These are phyloP conservation scores for Scedosporium minutisporum DNA, from an alignment of 2,329 filamentous ascomycete species.

Conservation along the genomic window DNA sequence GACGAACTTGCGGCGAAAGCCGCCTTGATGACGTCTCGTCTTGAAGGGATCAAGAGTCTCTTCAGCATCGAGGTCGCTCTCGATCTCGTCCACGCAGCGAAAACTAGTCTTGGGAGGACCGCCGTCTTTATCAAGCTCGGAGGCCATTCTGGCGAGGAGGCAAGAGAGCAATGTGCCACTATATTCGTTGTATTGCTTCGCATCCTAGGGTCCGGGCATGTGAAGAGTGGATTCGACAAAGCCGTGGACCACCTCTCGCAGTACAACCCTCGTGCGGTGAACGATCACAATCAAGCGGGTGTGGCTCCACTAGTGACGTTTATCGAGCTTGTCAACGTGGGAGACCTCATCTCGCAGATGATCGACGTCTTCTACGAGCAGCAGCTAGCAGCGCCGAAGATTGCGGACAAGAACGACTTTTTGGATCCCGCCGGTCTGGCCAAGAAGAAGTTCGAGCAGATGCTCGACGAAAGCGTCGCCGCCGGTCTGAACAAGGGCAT, in stretches of 20 bases:
- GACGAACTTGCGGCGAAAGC: constrained; percentile 93
- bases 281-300: constrained; percentile 57
- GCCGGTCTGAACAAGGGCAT: constrained; percentile 96
- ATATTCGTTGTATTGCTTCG: constrained; percentile 82
- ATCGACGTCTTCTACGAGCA: constrained; percentile 97
- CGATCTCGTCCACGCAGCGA: constrained; percentile 78
- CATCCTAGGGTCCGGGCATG: constrained; percentile 75
- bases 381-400: constrained; percentile 71
- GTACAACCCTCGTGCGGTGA: constrained; percentile 82
- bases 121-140: constrained; percentile 74
- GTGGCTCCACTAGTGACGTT: constrained; percentile 92
- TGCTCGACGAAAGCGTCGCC: constrained; percentile 93
- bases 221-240: constrained; percentile 88
- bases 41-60: constrained; percentile 88
- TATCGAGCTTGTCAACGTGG: constrained; percentile 93
- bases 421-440: constrained; percentile 83
- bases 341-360: constrained; percentile 97
- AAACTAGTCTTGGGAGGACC: constrained; percentile 75
- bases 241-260: constrained; percentile 82
- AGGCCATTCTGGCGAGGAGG: constrained; percentile 70
- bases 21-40: constrained; percentile 88
- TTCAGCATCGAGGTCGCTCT: constrained; percentile 96
- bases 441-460: constrained; percentile 98
- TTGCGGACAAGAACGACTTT: constrained; percentile 90
- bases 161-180: constrained; percentile 76